Evolutionary conservation across 768 basidiomycete species (phyloP).

Genomic region (Mycena alexandri): DNA sequence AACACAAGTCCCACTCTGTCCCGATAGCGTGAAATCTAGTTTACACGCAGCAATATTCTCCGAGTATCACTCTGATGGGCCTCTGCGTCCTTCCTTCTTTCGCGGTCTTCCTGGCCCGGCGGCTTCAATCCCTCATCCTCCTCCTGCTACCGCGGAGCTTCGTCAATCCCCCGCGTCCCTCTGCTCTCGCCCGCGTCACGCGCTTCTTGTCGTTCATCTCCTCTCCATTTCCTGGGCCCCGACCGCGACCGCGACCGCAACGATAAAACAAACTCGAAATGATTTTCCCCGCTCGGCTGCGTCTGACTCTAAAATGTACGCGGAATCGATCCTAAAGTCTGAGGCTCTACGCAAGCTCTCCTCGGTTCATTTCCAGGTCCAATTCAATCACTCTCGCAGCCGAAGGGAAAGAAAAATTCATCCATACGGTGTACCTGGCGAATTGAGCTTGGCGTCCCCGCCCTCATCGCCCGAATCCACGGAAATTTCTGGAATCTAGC

Average conservation of each 20-base stretch:
- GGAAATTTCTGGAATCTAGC: no score
- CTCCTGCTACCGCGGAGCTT: slow-evolving; percentile 8
- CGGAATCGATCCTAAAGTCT: slow-evolving; percentile 12
- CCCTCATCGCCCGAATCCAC: no score
- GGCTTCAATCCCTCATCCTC: background rate
- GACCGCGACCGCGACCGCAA: no score
- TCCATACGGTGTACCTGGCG: no score
- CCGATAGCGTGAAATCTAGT: slow-evolving; percentile 33
- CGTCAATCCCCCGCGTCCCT: slow-evolving; percentile 1
- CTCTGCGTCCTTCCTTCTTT: background rate
- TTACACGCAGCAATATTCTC: slow-evolving; percentile 28
- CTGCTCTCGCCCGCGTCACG: background rate
- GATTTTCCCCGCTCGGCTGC: background rate
- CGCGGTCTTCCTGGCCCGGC: slow-evolving; percentile 7
- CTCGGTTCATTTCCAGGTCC: background rate
- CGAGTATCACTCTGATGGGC: slow-evolving; percentile 28
- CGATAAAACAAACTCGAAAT: no score
- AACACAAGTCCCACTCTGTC: slow-evolving; percentile 7
- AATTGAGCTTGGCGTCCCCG: no score
- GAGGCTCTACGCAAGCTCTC: background rate
- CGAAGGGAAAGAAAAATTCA: no score
- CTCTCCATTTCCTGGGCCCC: slow-evolving; percentile 15
- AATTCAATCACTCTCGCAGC: background rate
- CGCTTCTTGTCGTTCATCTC: slow-evolving; percentile 11
- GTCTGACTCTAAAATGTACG: slow-evolving; percentile 26